Evolutionary conservation across 2,329 filamentous ascomycete species (phyloP).

Genomic region (Diplodia seriata): DNA sequence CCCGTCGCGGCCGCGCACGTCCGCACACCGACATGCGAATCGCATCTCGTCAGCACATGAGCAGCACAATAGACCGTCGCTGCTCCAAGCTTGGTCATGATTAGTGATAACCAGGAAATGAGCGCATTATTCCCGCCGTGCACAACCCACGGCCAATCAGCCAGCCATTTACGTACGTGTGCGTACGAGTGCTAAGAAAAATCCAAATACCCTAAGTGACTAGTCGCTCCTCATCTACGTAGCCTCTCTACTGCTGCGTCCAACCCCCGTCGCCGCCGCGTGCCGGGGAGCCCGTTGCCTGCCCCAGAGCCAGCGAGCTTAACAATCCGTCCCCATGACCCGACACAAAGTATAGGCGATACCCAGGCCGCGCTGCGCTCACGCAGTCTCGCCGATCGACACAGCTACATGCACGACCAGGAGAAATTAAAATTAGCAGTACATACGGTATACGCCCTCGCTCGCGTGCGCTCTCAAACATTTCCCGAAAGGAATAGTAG

Average conservation of each 20-base stretch:
- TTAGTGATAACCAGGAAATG: slow-evolving; percentile 10
- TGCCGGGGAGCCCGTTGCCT: background rate
- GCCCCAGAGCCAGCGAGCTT: background rate
- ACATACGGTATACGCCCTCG: slow-evolving; percentile 2
- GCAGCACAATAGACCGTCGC: background rate
- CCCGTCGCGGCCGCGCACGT: slow-evolving; percentile 1
- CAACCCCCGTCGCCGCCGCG: background rate
- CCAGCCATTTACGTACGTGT: background rate
- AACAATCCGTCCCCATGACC: background rate
- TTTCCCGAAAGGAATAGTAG: background rate
- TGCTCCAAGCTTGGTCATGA: slow-evolving; percentile 5
- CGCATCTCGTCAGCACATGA: slow-evolving; percentile 12
- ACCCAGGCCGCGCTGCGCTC: background rate
- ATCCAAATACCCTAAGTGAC: slow-evolving; percentile 3
- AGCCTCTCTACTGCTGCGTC: background rate
- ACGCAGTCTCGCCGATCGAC: background rate
- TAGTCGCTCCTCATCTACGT: background rate
- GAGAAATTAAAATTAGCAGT: background rate
- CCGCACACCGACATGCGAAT: slow-evolving; percentile 5
- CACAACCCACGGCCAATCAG: background rate
- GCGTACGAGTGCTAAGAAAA: background rate
- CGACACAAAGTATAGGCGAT: too few species aligned
- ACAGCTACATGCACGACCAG: background rate
- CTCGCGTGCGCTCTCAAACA: background rate
- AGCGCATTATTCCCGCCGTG: background rate